Evolutionary conservation across 345 rosid species (phyloP), one percentile per base, ranked within the genome.

Genomic region (Fremontodendron californicum): DNA sequence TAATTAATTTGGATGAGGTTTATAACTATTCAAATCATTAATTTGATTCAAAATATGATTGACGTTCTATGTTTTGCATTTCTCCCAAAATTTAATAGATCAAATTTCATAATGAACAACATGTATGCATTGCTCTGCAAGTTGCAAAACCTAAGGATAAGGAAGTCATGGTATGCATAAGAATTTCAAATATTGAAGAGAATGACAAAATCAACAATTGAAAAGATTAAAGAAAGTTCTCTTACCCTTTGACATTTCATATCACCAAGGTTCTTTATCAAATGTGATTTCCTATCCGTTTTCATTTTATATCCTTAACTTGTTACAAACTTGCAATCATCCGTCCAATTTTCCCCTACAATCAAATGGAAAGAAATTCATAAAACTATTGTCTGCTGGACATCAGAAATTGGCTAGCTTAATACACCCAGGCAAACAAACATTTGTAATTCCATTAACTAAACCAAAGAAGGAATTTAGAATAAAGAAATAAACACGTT

Each of bases 171-270:
- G 6, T 40, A 31, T 9, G 16, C 63, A 52, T 39, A 54, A 55
- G 9, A 67, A 21, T 19, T 62, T 39, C 57, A 51, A 35, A 60
- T 9, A 3, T 29, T 2, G 21, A 25, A 45, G 13, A 46, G 13
- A 46, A 48, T 16, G 13, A 18, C n/a, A n/a, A 46, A 58, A 10
- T 75, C 25, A 33, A 67, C 18, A 9, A 16, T 31, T 42, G 57
- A 68, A 45, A 61, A 46, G 8, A 39, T 71, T 6, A 13, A 69
- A 74, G 11, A 46, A 72, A 37, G 51, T 8, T 31, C 15, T 23
- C 83, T 82, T 65, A 90, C 92, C 85, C 61, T 86, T 71, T 84
- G 79, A 71, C 78, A 73, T 73, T 84, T 90, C 62, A 73, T 65
- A 29, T 76, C 82, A 74, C 73, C 39, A 76, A 77, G 73, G 75